These are phyloP conservation scores for Apostasia shenzhenica DNA, from an alignment of 106 monocot species.

Conservation along the genomic window DNA sequence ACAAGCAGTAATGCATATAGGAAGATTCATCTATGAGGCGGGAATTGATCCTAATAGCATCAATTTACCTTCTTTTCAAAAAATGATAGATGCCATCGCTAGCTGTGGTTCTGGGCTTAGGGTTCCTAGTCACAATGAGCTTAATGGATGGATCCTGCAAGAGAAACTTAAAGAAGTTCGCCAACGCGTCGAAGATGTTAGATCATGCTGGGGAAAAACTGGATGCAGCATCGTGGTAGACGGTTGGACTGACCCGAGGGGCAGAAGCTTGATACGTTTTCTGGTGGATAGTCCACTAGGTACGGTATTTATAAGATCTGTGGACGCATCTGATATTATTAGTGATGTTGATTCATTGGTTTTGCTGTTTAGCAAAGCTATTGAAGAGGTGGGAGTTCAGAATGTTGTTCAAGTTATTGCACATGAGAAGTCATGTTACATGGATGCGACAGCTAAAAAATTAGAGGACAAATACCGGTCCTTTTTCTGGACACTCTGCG, in stretches of 20 bases:
- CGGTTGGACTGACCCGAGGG: slow-evolving; percentile 49
- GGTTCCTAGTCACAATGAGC: slow-evolving; percentile 37
- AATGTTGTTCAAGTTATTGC: slow-evolving; percentile 69
- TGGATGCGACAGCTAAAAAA: slow-evolving; percentile 56
- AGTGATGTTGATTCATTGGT: slow-evolving; percentile 47
- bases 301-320: slow-evolving; percentile 60
- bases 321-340: slow-evolving; percentile 43
- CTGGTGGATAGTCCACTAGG: slow-evolving; percentile 49
- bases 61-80: slow-evolving; percentile 57
- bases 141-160: slow-evolving; percentile 65
- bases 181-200: slow-evolving; percentile 30
- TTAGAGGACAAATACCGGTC: slow-evolving; percentile 39
- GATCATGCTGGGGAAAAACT: slow-evolving; percentile 40
- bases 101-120: slow-evolving; percentile 27
- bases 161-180: slow-evolving; percentile 41
- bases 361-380: slow-evolving; percentile 28
- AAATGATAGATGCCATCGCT: slow-evolving; percentile 51
- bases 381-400: slow-evolving; percentile 53
- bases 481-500: slow-evolving; percentile 52
- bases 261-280: slow-evolving; percentile 48
- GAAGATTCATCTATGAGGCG: slow-evolving; percentile 55
- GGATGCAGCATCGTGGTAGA: slow-evolving; percentile 78
- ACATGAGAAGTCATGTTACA: slow-evolving; percentile 39
- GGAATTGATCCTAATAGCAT: slow-evolving; percentile 40
- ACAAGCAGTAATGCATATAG: slow-evolving; percentile 33